Conservation (phyloP, 345 rosid species). For the Kernera saxatilis region DNA sequence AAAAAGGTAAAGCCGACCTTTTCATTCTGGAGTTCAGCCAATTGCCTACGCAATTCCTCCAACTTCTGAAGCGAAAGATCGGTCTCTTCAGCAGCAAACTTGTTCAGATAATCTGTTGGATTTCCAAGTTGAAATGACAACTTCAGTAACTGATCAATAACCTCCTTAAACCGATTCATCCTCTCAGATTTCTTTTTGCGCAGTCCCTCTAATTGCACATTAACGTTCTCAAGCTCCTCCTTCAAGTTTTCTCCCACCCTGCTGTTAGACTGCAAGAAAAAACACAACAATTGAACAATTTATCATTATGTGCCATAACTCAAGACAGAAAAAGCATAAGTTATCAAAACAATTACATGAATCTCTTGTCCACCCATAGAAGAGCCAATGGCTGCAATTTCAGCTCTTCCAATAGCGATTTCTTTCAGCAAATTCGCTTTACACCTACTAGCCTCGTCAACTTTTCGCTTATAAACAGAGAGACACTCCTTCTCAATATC, state of each 20-base stretch:
- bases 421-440: conserved; percentile 41
- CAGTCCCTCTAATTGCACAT: conserved; percentile 41
- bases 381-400: conserved; percentile 46
- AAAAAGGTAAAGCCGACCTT: conserved; percentile 35
- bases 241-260: conserved; percentile 41
- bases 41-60: conserved; percentile 40
- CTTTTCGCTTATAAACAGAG: conserved; percentile 43
- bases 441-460: conserved; percentile 41
- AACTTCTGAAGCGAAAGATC: conserved; percentile 49
- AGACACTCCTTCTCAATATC: conserved; percentile 54
- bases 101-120: conserved; percentile 24
- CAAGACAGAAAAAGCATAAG: background rate
- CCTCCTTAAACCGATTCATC: conserved; percentile 39
- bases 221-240: conserved; percentile 39
- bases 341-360: conserved; percentile 27
- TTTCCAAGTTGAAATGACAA: conserved; percentile 48
- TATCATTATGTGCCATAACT: background rate
- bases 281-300: background rate
- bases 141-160: conserved; percentile 38
- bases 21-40: conserved; percentile 49
- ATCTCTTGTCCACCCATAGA: conserved; percentile 42
- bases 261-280: conserved; percentile 28
- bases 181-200: conserved; percentile 44
- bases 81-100: conserved; percentile 36
- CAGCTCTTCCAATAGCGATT: conserved; percentile 42